Percentiles rank a stretch among this genome's conserved stretches.
These are phyloP conservation scores for Juncus inflexus DNA, from an alignment of 176 grass and related monocot genomes.

Conservation along the genomic window DNA sequence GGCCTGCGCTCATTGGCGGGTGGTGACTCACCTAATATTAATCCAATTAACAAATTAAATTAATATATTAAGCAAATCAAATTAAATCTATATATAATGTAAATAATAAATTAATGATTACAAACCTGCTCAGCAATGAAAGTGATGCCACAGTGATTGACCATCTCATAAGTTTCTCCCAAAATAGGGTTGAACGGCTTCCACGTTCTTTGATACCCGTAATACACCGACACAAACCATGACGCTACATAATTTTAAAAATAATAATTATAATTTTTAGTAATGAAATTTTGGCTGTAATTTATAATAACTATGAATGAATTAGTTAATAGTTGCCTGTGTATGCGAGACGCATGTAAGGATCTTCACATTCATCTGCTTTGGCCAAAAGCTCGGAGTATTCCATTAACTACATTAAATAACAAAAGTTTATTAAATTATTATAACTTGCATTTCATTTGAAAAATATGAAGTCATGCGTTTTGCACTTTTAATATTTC, in stretches of 20 bases:
- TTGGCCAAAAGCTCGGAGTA: slow-evolving; percentile 87
- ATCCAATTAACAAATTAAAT: too few relatives aligned
- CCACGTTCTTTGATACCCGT: slow-evolving; percentile 72
- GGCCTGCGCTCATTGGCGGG: slow-evolving; percentile 88
- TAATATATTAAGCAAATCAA: slow-evolving; percentile 1
- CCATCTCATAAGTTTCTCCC: slow-evolving; percentile 93
- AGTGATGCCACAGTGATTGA: slow-evolving; percentile 70
- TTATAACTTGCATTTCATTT: not conserved
- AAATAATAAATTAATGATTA: slow-evolving; percentile 12
- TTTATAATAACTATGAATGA: slow-evolving; percentile 1
- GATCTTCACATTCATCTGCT: slow-evolving; percentile 97
- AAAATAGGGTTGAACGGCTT: slow-evolving; percentile 98
- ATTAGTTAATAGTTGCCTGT: slow-evolving; percentile 53
- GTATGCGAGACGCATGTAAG: slow-evolving; percentile 85
- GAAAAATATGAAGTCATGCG: not conserved
- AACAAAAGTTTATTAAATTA: slow-evolving; percentile 27
- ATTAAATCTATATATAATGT: not conserved
- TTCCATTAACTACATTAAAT: slow-evolving; percentile 66
- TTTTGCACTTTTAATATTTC: not conserved
- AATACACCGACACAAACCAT: slow-evolving; percentile 90
- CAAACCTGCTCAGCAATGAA: slow-evolving; percentile 89
- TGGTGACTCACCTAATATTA: slow-evolving; percentile 99
- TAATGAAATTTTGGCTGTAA: slow-evolving; percentile 3
- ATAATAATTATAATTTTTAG: slow-evolving; percentile 21
- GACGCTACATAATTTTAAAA: slow-evolving; percentile 53